These are phyloP conservation scores for Phaeosphaeriaceae sp. DNA, from an alignment of 2,329 filamentous ascomycete genomes.

Conservation along the genomic window DNA sequence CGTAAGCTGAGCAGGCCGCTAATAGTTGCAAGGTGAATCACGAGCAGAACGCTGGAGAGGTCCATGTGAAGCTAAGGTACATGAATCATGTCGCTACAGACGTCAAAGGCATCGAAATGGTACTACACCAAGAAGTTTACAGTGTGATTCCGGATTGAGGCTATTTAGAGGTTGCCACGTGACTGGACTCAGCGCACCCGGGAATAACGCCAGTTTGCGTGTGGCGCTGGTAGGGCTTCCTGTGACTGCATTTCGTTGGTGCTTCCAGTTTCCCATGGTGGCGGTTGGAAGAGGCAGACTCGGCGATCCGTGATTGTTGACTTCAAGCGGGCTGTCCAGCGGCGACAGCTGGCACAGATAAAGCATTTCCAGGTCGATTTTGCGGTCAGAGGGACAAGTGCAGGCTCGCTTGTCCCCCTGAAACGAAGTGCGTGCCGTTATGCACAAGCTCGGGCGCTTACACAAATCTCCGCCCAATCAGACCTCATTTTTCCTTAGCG, in stretches of 20 bases:
- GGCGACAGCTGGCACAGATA: slow-evolving; percentile 19
- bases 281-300: background rate
- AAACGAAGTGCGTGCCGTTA: slow-evolving; percentile 33
- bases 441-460: slow-evolving; percentile 36
- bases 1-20: background rate
- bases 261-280: background rate
- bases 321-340: background rate
- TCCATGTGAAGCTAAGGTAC: background rate
- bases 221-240: background rate
- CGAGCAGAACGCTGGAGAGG: background rate
- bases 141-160: too few relatives aligned
- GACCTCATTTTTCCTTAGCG: slow-evolving; percentile 14
- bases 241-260: background rate
- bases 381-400: slow-evolving; percentile 2
- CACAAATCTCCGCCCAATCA: slow-evolving; percentile 34
- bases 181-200: background rate
- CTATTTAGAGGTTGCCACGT: too few relatives aligned
- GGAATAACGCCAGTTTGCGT: background rate
- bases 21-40: background rate
- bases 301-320: too few relatives aligned
- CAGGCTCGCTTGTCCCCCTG: slow-evolving; percentile 22
- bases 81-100: background rate
- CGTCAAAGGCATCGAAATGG: background rate
- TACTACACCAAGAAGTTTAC: background rate
- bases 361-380: slow-evolving; percentile 1